phyloP scores from a whole-genome alignment of 2,329 filamentous ascomycete genomes.

The Didymella lethalis region DNA sequence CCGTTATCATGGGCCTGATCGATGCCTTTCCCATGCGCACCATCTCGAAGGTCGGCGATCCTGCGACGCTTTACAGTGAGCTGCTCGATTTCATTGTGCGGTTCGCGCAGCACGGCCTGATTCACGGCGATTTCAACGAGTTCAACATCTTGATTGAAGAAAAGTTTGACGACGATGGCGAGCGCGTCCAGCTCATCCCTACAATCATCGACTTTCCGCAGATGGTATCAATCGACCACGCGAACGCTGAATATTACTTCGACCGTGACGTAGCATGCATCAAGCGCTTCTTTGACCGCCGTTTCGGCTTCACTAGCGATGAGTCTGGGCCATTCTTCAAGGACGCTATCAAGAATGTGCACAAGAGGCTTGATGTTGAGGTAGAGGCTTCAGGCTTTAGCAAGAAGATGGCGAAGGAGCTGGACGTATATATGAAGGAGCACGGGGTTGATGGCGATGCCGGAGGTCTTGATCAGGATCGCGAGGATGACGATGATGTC shows the following conservation, averaged over 20 bases:
- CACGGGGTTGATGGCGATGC: slow-evolving; percentile 66
- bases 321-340: slow-evolving; percentile 84
- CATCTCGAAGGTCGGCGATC: slow-evolving; percentile 82
- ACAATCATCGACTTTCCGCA: slow-evolving; percentile 97
- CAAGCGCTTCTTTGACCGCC: slow-evolving; percentile 89
- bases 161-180: slow-evolving; percentile 50
- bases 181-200: slow-evolving; percentile 68
- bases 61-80: slow-evolving; percentile 87
- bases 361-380: slow-evolving; percentile 80
- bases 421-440: slow-evolving; percentile 87
- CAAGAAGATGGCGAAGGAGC: slow-evolving; percentile 93
- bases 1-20: slow-evolving; percentile 93
- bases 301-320: slow-evolving; percentile 86
- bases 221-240: slow-evolving; percentile 94
- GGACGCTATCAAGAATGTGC: slow-evolving; percentile 77
- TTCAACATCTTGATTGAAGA: slow-evolving; percentile 98
- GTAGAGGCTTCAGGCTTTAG: slow-evolving; percentile 95
- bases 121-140: slow-evolving; percentile 98
- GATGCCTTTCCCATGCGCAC: slow-evolving; percentile 92
- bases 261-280: slow-evolving; percentile 95
- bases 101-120: slow-evolving; percentile 84
- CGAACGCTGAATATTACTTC: slow-evolving; percentile 96
- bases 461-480: slow-evolving; percentile 41
- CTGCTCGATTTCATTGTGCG: slow-evolving; percentile 85
- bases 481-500: slow-evolving; percentile 30